phyloP scores from a whole-genome alignment of 345 rosid genomes.

The Microcos paniculata region DNA sequence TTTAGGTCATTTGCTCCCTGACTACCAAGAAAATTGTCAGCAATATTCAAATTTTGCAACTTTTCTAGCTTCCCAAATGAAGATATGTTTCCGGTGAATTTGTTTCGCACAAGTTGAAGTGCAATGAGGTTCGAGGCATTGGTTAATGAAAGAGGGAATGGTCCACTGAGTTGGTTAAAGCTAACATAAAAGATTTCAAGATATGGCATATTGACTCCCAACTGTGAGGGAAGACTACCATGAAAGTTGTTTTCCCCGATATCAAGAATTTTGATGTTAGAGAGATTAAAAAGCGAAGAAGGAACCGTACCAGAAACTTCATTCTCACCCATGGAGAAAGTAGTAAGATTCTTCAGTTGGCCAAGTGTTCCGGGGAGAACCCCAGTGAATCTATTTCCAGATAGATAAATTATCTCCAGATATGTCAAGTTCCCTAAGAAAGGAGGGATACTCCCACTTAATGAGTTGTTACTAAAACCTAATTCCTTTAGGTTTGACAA shows the following conservation, averaged over 20 bases:
- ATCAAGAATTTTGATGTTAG: not conserved
- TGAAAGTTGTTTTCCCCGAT: not conserved
- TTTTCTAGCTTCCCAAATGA: not conserved
- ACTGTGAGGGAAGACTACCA: not conserved
- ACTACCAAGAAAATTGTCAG: constrained; percentile 1
- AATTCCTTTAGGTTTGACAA: not conserved
- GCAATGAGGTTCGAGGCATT: not conserved
- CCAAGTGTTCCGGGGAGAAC: constrained; percentile 22
- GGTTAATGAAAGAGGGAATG: too few relatives aligned
- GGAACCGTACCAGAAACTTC: constrained; percentile 24
- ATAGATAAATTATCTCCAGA: not conserved
- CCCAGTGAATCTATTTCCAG: constrained; percentile 8
- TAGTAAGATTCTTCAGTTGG: not conserved
- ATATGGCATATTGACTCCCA: not conserved
- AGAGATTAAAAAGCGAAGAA: constrained; percentile 24
- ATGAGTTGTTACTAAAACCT: not conserved
- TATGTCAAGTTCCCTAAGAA: not conserved
- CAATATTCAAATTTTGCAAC: not conserved
- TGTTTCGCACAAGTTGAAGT: not conserved
- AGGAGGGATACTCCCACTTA: not conserved
- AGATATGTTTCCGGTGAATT: not conserved
- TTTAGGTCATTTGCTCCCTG: not conserved
- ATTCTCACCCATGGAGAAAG: not conserved
- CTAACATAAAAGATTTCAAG: not conserved
- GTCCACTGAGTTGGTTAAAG: not conserved